A percentile compares a stretch with the other conserved stretches of the same genome.
These are phyloP conservation scores for Wallacemonas sp. DNA, from an alignment of 208 protist genomes.

Conservation along the genomic window DNA sequence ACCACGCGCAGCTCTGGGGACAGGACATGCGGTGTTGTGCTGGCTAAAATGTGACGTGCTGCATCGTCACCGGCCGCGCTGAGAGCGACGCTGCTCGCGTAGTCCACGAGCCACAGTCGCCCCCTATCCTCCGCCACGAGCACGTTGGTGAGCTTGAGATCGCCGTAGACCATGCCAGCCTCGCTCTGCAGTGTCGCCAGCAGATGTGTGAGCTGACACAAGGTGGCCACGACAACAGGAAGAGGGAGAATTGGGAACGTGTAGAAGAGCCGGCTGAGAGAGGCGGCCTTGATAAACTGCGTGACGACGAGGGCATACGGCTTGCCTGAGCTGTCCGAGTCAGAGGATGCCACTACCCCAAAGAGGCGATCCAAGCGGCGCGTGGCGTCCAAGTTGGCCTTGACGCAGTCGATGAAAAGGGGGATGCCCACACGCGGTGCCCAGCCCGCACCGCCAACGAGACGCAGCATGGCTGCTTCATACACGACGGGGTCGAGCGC, in stretches of 20 bases:
- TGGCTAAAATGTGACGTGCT: not conserved
- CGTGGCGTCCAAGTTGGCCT: slow-evolving; percentile 21
- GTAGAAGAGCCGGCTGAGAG: slow-evolving; percentile 28
- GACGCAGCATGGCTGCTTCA: not conserved
- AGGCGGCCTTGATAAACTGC: slow-evolving; percentile 35
- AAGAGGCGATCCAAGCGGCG: slow-evolving; percentile 13
- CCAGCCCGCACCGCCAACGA: not conserved
- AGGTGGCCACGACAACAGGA: slow-evolving; percentile 22
- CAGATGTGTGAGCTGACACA: slow-evolving; percentile 18
- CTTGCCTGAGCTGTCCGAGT: not conserved
- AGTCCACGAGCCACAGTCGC: slow-evolving; percentile 42
- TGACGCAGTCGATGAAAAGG: slow-evolving; percentile 30
- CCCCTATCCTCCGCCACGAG: slow-evolving; percentile 23
- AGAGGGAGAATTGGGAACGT: slow-evolving; percentile 27
- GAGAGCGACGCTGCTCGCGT: slow-evolving; percentile 19
- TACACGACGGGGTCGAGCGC: no score
- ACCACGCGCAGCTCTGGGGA: slow-evolving; percentile 27
- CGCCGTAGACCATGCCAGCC: slow-evolving; percentile 35
- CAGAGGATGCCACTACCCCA: no score
- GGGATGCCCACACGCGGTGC: slow-evolving; percentile 28
- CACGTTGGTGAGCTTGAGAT: slow-evolving; percentile 49
- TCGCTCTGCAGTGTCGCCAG: slow-evolving; percentile 26
- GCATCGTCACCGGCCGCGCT: not conserved
- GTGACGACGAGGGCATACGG: slow-evolving; percentile 28
- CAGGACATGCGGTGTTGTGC: slow-evolving; percentile 32